Base-by-base conservation (phyloP, 306 rosid genomes). In the Psophocarpus tetragonolobus region DNA sequence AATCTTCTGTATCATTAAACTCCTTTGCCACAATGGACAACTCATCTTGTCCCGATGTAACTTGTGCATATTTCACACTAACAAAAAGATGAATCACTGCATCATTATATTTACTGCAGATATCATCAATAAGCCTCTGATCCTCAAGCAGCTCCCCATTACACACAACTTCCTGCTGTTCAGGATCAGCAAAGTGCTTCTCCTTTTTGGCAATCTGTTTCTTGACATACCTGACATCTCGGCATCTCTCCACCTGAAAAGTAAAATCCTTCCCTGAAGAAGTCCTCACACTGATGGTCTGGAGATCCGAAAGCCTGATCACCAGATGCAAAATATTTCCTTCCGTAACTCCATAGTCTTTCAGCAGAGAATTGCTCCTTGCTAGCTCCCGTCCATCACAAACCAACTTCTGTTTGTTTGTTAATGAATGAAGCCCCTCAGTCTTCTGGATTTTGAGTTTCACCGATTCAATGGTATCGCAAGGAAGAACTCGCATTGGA, bases 251-350 rank as follows among this genome's bases (percentile, higher is more conserved):
- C 60, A 90, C 93, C 75, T 88, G 87, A 78, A 94, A 94, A 0
- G 88, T 79, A 32, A 81, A 87, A 24, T 94, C 97, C 51, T 87
- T 89, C 57, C 97, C 97, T 23, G 87, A 68, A 73, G 80, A 54
- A 17, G 97, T 92, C 68, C 50, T 68, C 78, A 92, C 98, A 80
- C 74, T 89, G 78, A 94, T 88, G 67, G 48, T 84, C 89, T 88
- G 97, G 68, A 94, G 97, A 86, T 94, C 98, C 1, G 97, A 85
- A 6, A 90, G 80, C 74, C 83, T 82, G 36, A 94, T 87, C 33
- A 94, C 97, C 92, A 94, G 84, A 90, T 94, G 97, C 86, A 94
- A 66, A 56, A 94, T 87, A 77, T 94, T 90, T 8, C 98, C 97
- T 69, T 92, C 94, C 0, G 91, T 62, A 12, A 94, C 92, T 7